A percentile compares a stretch with the other conserved stretches of the same genome.
These are phyloP conservation scores for Gastrodia elata DNA, from an alignment of 106 monocot genomes.

Conservation along the genomic window DNA sequence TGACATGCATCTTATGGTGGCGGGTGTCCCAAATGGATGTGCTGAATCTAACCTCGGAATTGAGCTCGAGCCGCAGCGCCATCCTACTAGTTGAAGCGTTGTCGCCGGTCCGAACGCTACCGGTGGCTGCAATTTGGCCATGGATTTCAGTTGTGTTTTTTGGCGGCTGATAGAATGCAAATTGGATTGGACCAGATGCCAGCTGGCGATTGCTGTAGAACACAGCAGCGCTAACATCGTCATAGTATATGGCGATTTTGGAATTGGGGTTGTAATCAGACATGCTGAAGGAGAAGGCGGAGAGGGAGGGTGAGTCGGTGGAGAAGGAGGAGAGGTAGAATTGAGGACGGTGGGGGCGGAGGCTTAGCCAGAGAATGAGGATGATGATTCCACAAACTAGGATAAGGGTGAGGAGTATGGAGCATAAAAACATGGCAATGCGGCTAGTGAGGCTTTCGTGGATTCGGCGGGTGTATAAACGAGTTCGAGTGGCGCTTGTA, in stretches of 20 bases:
- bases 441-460: conserved; percentile 43
- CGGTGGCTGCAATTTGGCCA: conserved; percentile 18
- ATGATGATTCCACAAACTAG: conserved; percentile 45
- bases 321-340: conserved; percentile 51
- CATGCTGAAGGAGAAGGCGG: conserved; percentile 41
- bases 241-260: conserved; percentile 69
- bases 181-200: conserved; percentile 18
- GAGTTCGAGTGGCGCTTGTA: conserved; percentile 7
- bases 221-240: conserved; percentile 33
- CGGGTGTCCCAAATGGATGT: conserved; percentile 43
- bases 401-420: conserved; percentile 52
- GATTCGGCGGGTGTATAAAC: conserved; percentile 17
- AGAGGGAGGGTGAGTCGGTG: conserved; percentile 17
- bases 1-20: conserved; percentile 37
- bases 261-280: conserved; percentile 57
- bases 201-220: conserved; percentile 37
- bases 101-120: neutral
- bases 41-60: conserved; percentile 32
- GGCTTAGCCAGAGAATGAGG: conserved; percentile 73
- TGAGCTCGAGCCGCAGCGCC: conserved; percentile 31
- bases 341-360: conserved; percentile 72
- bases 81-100: conserved; percentile 11
- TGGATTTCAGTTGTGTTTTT: conserved; percentile 52
- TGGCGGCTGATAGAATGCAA: conserved; percentile 49
- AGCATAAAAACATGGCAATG: conserved; percentile 37